A percentile compares a stretch with the other conserved stretches of the same genome.
These are phyloP conservation scores for Liquidambar formosana DNA, from an alignment of 164 flowering plant genomes.

Conservation along the genomic window DNA sequence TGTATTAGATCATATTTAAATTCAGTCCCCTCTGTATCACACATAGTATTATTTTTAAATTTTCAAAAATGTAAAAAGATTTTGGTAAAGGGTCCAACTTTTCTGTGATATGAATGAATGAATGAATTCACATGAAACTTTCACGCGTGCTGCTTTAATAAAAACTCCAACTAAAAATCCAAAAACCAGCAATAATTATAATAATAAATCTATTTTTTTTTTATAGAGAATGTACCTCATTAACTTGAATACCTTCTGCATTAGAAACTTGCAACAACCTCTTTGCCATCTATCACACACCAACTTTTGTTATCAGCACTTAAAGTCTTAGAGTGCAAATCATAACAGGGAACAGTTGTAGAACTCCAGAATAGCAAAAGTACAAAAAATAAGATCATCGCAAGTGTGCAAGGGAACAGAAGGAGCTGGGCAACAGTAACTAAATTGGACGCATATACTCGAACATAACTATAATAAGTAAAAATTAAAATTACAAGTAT, in stretches of 20 bases:
- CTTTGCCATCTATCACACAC: constrained; percentile 77
- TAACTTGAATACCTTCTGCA: constrained; percentile 81
- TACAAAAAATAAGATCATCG: too few species aligned
- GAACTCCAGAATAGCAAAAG: too few species aligned
- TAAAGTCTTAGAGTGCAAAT: background rate
- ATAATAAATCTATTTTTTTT: background rate
- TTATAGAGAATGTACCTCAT: constrained; percentile 58
- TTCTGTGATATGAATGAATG: background rate
- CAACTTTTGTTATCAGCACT: background rate
- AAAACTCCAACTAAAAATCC: background rate
- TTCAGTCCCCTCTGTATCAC: background rate
- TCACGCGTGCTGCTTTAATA: background rate
- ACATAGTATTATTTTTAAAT: background rate
- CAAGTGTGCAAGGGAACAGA: too few species aligned
- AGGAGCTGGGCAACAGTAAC: too few species aligned
- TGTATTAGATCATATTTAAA: background rate
- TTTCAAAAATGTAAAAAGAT: background rate
- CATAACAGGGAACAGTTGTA: background rate
- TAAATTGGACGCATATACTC: too few species aligned
- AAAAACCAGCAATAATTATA: background rate
- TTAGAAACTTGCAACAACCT: constrained; percentile 79
- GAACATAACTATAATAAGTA: too few species aligned
- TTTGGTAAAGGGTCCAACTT: background rate
- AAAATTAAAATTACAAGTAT: background rate
- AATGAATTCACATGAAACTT: background rate